Base-by-base conservation (phyloP, 1,139 yeast species). In the Taphrina sp. region DNA sequence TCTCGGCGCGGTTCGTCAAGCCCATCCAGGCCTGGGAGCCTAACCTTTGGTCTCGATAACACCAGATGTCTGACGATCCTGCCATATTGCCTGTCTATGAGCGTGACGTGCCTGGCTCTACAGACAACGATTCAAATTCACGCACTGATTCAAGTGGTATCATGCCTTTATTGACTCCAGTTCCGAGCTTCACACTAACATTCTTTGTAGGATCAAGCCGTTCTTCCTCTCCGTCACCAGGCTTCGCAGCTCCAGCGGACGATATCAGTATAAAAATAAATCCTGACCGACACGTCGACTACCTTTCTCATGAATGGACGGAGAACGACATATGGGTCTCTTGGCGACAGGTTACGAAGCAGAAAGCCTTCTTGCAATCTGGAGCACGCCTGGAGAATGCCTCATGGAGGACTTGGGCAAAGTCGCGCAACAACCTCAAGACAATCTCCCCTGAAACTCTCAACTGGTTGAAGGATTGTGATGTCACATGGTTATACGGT, bases 241-340 rank as follows among this genome's bases (percentile, higher is more conserved):
- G 43, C 29, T n/a, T 44, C 12, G n/a, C 53, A 51, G 69, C 70
- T 23, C 65, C 54, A 4, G 55, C 85, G 65, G 98, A 92, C 70
- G 98, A 92, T 70, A 80, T 82, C 26, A 95, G 85, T 64, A 76
- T 90, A 35, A 79, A 79, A 54, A 79, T 80, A 61, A 95, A 86
- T 65, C 96, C 97, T 3, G 79, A 85, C 46, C 78, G 83, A 53
- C 96, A 90, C 66, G 98, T 92, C 14, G 98, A 92, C 72, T 92
- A 92, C 69, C 76, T 92, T 43, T 86, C 96, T 3, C 96, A 92
- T 67, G 79, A 92, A 67, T 92, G 98, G 98, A 88, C 88, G 65
- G 97, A 90, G 62, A 74, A 82, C 3, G 98, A 92, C 68, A 87
- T 92, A 37, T 85, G 95, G 12, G 86, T 86, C 63, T 87, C 95